Evolutionary conservation across 345 rosid species (phyloP).

Genomic region (Aurinia saxatilis): DNA sequence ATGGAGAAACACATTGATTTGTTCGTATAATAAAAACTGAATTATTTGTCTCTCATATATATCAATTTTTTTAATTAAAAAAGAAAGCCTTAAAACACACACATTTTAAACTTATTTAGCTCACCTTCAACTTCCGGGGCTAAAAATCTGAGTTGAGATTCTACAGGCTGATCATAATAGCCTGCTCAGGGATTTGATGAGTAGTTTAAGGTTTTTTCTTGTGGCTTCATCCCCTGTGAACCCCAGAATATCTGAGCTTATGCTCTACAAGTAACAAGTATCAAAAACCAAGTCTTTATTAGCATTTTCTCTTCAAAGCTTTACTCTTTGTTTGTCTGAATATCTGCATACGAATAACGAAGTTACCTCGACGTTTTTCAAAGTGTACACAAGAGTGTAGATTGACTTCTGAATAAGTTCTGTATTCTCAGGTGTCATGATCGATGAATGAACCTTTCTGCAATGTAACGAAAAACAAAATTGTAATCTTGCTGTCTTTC

Average conservation of each 20-base stretch:
- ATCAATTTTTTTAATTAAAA: neutral
- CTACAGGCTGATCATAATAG: slow-evolving; percentile 41
- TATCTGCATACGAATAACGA: no score
- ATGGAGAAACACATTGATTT: neutral
- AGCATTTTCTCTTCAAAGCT: neutral
- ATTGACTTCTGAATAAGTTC: slow-evolving; percentile 82
- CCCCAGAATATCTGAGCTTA: slow-evolving; percentile 94
- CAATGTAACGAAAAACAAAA: neutral
- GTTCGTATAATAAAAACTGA: slow-evolving; percentile 16
- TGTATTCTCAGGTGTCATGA: slow-evolving; percentile 91
- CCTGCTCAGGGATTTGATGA: slow-evolving; percentile 96
- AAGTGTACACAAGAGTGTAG: slow-evolving; percentile 72
- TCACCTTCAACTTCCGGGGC: slow-evolving; percentile 4
- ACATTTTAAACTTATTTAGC: slow-evolving; percentile 4
- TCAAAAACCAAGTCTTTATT: neutral
- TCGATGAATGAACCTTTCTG: slow-evolving; percentile 69
- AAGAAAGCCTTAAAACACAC: neutral
- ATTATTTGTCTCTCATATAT: neutral
- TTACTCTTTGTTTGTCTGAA: no score
- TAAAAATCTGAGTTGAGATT: neutral
- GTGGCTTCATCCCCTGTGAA: slow-evolving; percentile 98
- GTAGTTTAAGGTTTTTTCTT: slow-evolving; percentile 73
- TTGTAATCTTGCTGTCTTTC: no score
- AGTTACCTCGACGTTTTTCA: slow-evolving; percentile 90
- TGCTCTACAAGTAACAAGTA: slow-evolving; percentile 46